Evolutionary conservation across 371 early-diverging fungal species (phyloP).

Genomic region (Apophysomyces variabilis): DNA sequence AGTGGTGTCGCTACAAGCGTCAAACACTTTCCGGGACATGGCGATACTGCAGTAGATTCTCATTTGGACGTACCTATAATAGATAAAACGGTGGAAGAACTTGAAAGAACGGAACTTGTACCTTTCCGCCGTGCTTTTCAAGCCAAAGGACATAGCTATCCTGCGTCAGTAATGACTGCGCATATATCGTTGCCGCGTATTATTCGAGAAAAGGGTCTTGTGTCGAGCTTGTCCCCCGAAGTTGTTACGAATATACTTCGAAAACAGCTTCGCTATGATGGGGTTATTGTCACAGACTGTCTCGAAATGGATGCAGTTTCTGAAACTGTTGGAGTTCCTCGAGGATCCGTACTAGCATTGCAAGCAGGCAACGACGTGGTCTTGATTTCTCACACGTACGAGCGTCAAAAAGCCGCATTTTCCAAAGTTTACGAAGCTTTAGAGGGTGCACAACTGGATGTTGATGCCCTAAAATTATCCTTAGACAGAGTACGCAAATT

Average conservation of each 20-base stretch:
- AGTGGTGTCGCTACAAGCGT: constrained; percentile 39
- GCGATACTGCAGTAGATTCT: constrained; percentile 55
- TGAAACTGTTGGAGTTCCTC: constrained; percentile 38
- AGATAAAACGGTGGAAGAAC: constrained; percentile 39
- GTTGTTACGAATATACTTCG: constrained; percentile 44
- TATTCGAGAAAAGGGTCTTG: constrained; percentile 19
- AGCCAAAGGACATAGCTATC: constrained; percentile 22
- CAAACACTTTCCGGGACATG: constrained; percentile 59
- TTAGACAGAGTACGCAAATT: constrained; percentile 38
- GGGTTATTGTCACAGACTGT: constrained; percentile 56
- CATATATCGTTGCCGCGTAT: constrained; percentile 48
- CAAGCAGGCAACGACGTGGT: constrained; percentile 55
- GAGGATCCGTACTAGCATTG: constrained; percentile 45
- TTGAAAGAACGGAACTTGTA: constrained; percentile 40
- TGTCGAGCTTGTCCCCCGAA: constrained; percentile 45
- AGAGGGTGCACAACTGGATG: constrained; percentile 10
- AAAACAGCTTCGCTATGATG: constrained; percentile 37
- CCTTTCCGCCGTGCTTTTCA: constrained; percentile 40
- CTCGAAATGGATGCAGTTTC: constrained; percentile 58
- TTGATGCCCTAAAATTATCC: constrained; percentile 23
- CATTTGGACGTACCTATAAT: constrained; percentile 56
- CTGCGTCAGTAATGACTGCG: constrained; percentile 52
- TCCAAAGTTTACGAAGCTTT: constrained; percentile 24
- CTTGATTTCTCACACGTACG: constrained; percentile 49
- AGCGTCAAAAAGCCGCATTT: constrained; percentile 35